Evolutionary conservation across 192 early-diverging fungal genomes (phyloP), one percentile per base, ranked within the genome.

Genomic region (Coemansia guatemalensis): DNA sequence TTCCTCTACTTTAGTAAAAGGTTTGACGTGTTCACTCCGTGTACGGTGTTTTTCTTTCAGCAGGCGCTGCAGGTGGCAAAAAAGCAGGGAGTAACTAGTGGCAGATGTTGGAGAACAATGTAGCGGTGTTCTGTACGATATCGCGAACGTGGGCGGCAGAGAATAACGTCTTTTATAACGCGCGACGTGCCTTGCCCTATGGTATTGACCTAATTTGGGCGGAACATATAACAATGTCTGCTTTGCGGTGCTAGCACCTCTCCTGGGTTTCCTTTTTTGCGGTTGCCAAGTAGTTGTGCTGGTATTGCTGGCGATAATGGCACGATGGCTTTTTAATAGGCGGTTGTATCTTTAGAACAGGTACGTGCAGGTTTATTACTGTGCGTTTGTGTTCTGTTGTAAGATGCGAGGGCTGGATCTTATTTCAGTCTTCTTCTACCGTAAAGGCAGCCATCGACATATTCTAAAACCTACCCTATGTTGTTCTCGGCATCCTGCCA

Each of bases 371-470:
- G 32, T 58, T 14, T 22, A 35, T 56, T 58, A 12, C 56, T 58
- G 56, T 3, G 14, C 3, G 39, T 33, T 12, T 12, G 17, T 56
- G 25, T 26, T 27, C 18, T 23, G 26, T 62, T 50, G 30, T 62
- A 53, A 24, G 35, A 35, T 39, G 25, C 32, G 35, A 39, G 25
- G 57, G 7, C 20, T 21, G 21, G 47, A 4, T 17, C 11, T 29
- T 39, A 51, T 17, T 39, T 39, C 44, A 47, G 25, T 21, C 51
- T 53, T 27, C 49, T 58, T 30, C 48, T 35, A 48, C 49, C 71
- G 71, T 58, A 73, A 73, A 73, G 65, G 71, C 71, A 58, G 35
- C 65, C 65, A 59, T 50, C 61, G 50, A 73, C 60, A 72, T 22
- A 9, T 49, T 21, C 29, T 4, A 27, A 35, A 12, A 23, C 44